Percentiles rank a stretch among this genome's conserved stretches.
phyloP scores from a whole-genome alignment of 768 basidiomycete genomes.

The Kwoniella sp. region DNA sequence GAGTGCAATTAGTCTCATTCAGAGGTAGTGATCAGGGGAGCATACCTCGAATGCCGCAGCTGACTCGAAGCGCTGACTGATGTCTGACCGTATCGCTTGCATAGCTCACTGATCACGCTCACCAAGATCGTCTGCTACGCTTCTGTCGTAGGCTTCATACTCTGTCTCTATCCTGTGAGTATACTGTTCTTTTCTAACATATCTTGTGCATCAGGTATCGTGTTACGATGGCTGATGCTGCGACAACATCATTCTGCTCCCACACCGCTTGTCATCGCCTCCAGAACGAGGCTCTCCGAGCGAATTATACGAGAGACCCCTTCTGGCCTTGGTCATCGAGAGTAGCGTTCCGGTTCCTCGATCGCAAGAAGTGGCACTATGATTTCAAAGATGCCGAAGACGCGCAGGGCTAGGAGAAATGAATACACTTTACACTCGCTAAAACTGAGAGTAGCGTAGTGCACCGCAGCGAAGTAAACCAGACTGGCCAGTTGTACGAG shows the following conservation, averaged over 20 bases:
- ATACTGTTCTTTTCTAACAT: neutral
- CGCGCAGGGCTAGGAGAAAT: constrained; percentile 1
- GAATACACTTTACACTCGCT: too few relatives aligned
- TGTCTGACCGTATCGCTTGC: too few relatives aligned
- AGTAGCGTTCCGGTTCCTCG: constrained; percentile 15
- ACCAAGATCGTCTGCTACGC: constrained; percentile 28
- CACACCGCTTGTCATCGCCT: neutral
- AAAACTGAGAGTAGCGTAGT: too few relatives aligned
- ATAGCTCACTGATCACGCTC: constrained; percentile 5
- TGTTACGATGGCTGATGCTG: neutral
- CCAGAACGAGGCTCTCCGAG: constrained; percentile 37
- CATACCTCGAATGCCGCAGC: neutral
- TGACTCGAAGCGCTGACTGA: too few relatives aligned
- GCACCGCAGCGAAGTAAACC: too few relatives aligned
- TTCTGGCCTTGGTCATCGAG: constrained; percentile 27
- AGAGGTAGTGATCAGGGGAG: too few relatives aligned
- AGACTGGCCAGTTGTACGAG: neutral
- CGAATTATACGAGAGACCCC: constrained; percentile 13
- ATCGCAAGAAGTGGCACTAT: constrained; percentile 26
- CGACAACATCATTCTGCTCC: neutral
- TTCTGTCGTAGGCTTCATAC: constrained; percentile 10
- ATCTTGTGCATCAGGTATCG: too few relatives aligned
- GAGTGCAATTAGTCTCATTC: too few relatives aligned
- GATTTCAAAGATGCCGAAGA: constrained; percentile 3
- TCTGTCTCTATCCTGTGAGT: constrained; percentile 33